A percentile compares a stretch with the other conserved stretches of the same genome.
Conservation (phyloP, 2,329 filamentous ascomycete genomes). For the Sphaerulina vaccinii region DNA sequence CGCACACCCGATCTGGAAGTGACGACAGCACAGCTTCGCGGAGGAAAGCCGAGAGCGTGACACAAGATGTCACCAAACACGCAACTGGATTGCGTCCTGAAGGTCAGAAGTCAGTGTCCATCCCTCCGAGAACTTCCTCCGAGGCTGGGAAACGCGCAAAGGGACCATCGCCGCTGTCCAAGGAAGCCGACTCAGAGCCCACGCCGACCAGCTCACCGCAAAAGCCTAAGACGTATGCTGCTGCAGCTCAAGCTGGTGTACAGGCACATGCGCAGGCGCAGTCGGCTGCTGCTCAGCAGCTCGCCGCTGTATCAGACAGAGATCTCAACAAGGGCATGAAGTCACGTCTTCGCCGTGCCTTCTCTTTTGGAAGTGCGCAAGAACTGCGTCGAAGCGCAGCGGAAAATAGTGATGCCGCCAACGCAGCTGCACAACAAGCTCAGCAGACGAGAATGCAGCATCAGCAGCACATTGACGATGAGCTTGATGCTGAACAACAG, state of each 20-base stretch:
- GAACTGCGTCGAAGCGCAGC: slow-evolving; percentile 77
- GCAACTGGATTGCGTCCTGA: slow-evolving; percentile 18
- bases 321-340: slow-evolving; percentile 78
- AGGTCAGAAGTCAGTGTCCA: slow-evolving; percentile 25
- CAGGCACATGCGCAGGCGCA: slow-evolving; percentile 10
- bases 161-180: slow-evolving; percentile 49
- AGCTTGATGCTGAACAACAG: slow-evolving; percentile 76
- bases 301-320: slow-evolving; percentile 83
- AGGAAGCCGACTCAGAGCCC: slow-evolving; percentile 40
- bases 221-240: slow-evolving; percentile 36
- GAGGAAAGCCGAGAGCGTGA: slow-evolving; percentile 14
- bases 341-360: slow-evolving; percentile 81
- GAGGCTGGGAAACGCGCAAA: slow-evolving; percentile 44
- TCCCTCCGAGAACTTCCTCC: slow-evolving; percentile 39
- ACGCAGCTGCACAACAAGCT: slow-evolving; percentile 25
- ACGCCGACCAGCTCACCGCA: slow-evolving; percentile 26
- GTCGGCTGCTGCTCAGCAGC: slow-evolving; percentile 74
- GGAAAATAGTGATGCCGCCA: slow-evolving; percentile 52
- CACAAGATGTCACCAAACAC: slow-evolving; percentile 24
- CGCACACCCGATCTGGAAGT: slow-evolving; percentile 38
- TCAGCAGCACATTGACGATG: slow-evolving; percentile 33
- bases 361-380: slow-evolving; percentile 93
- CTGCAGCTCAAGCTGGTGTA: slow-evolving; percentile 31
- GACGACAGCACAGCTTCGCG: slow-evolving; percentile 30
- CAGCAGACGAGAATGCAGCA: slow-evolving; percentile 33